Evolutionary conservation across 1,284 basidiomycete species (phyloP).

Genomic region (Fomitopsis betulina): DNA sequence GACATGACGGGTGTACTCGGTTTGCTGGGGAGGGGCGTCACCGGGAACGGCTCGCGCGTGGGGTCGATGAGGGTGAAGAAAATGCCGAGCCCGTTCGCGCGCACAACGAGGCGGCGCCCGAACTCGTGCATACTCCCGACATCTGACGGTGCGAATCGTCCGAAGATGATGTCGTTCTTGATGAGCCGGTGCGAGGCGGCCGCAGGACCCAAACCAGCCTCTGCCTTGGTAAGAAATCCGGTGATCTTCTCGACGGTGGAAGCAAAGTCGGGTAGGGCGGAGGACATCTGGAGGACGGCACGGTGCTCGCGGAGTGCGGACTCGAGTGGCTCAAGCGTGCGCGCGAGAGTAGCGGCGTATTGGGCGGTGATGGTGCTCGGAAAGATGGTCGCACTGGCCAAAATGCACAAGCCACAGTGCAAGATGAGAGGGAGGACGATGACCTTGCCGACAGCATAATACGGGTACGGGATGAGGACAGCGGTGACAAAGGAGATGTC

Average conservation of each 20-base stretch:
- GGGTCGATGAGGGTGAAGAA: constrained; percentile 65
- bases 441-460: constrained; percentile 49
- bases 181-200: constrained; percentile 53
- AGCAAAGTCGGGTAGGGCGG: constrained; percentile 44
- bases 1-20: constrained; percentile 32
- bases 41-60: constrained; percentile 50
- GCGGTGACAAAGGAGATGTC: constrained; percentile 61
- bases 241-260: constrained; percentile 29
- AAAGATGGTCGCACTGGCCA: constrained; percentile 55
- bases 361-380: constrained; percentile 63
- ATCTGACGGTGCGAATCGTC: constrained; percentile 59
- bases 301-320: constrained; percentile 46
- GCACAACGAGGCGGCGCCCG: constrained; percentile 47
- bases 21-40: constrained; percentile 43
- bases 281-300: constrained; percentile 39
- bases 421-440: constrained; percentile 60
- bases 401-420: constrained; percentile 56
- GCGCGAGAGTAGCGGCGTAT: constrained; percentile 52
- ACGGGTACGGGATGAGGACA: constrained; percentile 62
- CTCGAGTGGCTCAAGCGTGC: constrained; percentile 48
- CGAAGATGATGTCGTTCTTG: constrained; percentile 59
- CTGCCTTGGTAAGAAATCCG: constrained; percentile 41
- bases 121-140: constrained; percentile 49
- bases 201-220: constrained; percentile 51
- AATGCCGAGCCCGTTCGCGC: constrained; percentile 60